Conservation (phyloP, 345 rosid species). For the Melaleuca alternifolia region DNA sequence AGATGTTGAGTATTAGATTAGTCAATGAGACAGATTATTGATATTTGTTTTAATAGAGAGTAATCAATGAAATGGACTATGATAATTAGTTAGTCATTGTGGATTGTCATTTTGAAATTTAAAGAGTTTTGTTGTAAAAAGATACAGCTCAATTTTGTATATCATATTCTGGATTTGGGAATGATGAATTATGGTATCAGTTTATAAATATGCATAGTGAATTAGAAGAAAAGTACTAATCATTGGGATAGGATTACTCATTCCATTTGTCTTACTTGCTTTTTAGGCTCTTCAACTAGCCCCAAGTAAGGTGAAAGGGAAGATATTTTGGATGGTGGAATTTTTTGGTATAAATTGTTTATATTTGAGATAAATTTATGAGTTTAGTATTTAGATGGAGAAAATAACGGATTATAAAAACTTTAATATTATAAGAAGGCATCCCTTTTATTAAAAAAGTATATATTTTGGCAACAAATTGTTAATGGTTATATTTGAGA, state of each 20-base stretch:
- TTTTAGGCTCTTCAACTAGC: neutral
- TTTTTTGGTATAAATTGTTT: neutral
- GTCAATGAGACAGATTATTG: neutral
- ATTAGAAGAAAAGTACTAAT: no score
- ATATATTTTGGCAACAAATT: neutral
- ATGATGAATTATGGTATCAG: neutral
- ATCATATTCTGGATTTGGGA: neutral
- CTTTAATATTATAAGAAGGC: neutral
- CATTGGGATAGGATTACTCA: neutral
- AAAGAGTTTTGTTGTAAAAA: neutral
- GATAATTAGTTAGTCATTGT: no score
- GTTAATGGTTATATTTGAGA: no score
- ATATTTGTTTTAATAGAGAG: no score
- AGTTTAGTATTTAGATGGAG: neutral
- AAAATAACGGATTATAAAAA: neutral
- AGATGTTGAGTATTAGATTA: no score
- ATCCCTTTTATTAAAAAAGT: no score
- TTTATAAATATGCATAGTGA: no score
- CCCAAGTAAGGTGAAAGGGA: neutral
- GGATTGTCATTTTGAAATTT: accelerated
- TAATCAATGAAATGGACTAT: no score
- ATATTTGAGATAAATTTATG: no score
- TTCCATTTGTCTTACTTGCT: neutral
- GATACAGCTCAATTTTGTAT: neutral
- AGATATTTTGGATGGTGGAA: neutral